phyloP scores from a whole-genome alignment of 352 stramenopile species.

The Blastocystis sp. region DNA sequence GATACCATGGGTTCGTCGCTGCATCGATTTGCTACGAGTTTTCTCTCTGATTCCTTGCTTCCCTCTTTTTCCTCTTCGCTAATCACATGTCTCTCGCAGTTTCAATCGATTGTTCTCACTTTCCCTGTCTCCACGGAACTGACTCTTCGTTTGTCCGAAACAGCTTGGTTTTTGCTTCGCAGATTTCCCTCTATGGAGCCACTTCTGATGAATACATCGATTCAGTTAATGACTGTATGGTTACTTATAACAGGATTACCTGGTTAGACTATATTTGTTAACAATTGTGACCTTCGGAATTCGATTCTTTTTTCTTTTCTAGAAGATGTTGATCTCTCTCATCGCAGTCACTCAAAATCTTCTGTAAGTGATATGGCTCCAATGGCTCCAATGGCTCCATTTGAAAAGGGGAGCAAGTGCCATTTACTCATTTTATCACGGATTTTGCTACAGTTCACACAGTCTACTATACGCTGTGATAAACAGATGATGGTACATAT shows the following conservation, averaged over 20 bases:
- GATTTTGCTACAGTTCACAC: background rate
- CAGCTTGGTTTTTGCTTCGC: background rate
- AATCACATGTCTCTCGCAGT: background rate
- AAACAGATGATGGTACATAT: background rate
- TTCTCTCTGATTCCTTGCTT: background rate
- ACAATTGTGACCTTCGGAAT: background rate
- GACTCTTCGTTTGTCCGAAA: background rate
- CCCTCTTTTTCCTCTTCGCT: background rate
- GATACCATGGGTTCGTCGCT: background rate
- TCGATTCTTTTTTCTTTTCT: background rate
- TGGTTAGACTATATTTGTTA: background rate
- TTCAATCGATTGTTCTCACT: background rate
- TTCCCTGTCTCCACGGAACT: background rate
- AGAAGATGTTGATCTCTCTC: background rate
- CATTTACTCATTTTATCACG: background rate
- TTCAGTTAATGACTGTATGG: background rate
- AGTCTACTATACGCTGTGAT: background rate
- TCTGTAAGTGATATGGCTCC: background rate
- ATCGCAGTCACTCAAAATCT: background rate
- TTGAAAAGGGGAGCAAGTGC: no score
- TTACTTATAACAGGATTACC: background rate
- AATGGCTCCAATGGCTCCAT: background rate
- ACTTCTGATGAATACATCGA: background rate
- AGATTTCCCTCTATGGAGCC: background rate
- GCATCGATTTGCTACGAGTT: background rate